phyloP scores from a whole-genome alignment of 2,329 filamentous ascomycete genomes.

The Chaetomium sp. region DNA sequence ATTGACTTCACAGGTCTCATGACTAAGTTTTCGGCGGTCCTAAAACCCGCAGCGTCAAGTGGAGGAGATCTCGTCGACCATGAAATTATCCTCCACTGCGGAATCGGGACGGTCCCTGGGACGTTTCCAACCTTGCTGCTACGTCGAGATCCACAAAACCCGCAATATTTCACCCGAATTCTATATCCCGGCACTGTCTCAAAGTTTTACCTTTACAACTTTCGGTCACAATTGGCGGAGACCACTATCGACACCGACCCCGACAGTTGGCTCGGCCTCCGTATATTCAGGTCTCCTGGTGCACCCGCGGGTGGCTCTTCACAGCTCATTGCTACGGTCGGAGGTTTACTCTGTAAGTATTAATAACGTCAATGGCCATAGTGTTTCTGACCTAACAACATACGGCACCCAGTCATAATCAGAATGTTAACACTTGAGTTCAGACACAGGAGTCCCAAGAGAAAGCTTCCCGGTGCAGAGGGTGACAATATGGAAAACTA shows the following conservation, averaged over 20 bases:
- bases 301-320: background rate
- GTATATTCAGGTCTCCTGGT: background rate
- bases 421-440: background rate
- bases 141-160: background rate
- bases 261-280: background rate
- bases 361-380: too few species aligned
- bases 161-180: background rate
- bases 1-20: background rate
- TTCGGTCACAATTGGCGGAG: background rate
- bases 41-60: background rate
- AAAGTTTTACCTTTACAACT: background rate
- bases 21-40: background rate
- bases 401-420: background rate
- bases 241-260: background rate
- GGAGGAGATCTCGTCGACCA: background rate
- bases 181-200: background rate
- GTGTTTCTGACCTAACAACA: too few species aligned
- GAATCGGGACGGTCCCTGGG: constrained; percentile 7
- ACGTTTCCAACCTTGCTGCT: constrained; percentile 12
- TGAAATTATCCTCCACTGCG: constrained; percentile 2
- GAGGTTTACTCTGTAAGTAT: background rate
- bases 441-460: background rate
- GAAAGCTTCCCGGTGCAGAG: background rate
- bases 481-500: background rate
- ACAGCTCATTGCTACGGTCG: background rate